phyloP scores from a whole-genome alignment of 2,329 filamentous ascomycete genomes.

The Hymenoscyphus infarciens region DNA sequence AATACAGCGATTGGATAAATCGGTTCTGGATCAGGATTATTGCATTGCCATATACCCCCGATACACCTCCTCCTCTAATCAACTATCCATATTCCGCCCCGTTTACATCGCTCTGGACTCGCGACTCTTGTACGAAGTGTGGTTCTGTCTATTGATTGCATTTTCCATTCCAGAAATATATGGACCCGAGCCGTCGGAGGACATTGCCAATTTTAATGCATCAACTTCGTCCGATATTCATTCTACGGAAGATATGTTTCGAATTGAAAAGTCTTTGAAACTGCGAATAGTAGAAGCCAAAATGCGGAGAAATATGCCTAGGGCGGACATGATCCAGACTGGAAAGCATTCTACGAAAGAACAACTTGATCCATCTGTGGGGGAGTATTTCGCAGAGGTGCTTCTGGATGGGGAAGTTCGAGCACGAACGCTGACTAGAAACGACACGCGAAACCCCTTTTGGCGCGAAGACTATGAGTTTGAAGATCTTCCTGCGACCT shows the following conservation, averaged over 20 bases:
- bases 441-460: slow-evolving; percentile 69
- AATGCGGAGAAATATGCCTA: slow-evolving; percentile 36
- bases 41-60: slow-evolving; percentile 95
- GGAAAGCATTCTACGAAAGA: slow-evolving; percentile 27
- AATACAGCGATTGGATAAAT: slow-evolving; percentile 84
- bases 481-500: slow-evolving; percentile 63
- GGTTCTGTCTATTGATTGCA: slow-evolving; percentile 87
- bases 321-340: slow-evolving; percentile 31
- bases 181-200: slow-evolving; percentile 37
- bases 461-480: slow-evolving; percentile 80
- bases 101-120: slow-evolving; percentile 86
- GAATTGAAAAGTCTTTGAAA: slow-evolving; percentile 58
- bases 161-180: slow-evolving; percentile 93
- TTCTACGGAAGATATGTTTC: slow-evolving; percentile 49
- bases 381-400: slow-evolving; percentile 76
- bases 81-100: slow-evolving; percentile 75
- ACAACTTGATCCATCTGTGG: slow-evolving; percentile 47
- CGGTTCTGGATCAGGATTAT: slow-evolving; percentile 87
- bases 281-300: slow-evolving; percentile 61
- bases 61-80: slow-evolving; percentile 72
- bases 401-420: slow-evolving; percentile 76
- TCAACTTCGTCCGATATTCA: slow-evolving; percentile 8
- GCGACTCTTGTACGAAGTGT: slow-evolving; percentile 90
- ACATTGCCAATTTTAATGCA: slow-evolving; percentile 16
- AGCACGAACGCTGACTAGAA: slow-evolving; percentile 69